These are phyloP conservation scores for Cordyceps javanica DNA, from an alignment of 2,329 filamentous ascomycete species.

Conservation along the genomic window DNA sequence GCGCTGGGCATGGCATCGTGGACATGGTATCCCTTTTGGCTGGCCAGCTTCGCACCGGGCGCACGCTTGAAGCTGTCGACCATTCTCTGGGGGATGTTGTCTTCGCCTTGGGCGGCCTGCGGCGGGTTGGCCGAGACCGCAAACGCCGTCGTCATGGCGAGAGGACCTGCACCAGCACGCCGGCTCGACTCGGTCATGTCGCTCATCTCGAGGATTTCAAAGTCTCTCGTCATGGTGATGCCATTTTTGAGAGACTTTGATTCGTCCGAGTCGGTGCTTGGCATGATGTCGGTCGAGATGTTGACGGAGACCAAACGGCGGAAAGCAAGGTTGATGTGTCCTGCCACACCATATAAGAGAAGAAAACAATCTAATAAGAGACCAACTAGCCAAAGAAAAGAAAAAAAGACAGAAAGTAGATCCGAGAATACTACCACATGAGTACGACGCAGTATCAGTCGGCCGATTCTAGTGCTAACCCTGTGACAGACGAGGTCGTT, in stretches of 20 bases:
- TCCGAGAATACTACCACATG: too few species aligned
- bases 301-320: too few species aligned
- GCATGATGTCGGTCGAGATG: slow-evolving; percentile 8
- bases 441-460: too few species aligned
- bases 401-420: too few species aligned
- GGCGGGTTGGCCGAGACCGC: slow-evolving; percentile 10
- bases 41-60: slow-evolving; percentile 36
- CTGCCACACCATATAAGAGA: too few species aligned
- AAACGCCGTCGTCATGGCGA: not conserved
- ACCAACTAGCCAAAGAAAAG: too few species aligned
- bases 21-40: slow-evolving; percentile 21
- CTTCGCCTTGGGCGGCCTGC: slow-evolving; percentile 8
- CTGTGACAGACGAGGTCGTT: too few species aligned
- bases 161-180: not conserved
- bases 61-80: slow-evolving; percentile 53
- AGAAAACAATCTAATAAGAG: too few species aligned
- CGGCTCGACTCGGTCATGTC: not conserved
- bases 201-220: slow-evolving; percentile 18
- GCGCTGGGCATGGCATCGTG: slow-evolving; percentile 19
- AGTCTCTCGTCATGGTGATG: slow-evolving; percentile 17
- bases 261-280: slow-evolving; percentile 4
- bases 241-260: slow-evolving; percentile 13
- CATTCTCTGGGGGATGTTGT: slow-evolving; percentile 27
- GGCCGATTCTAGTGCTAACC: too few species aligned
- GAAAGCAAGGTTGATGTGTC: too few species aligned